Conservation (phyloP, 2,329 filamentous ascomycete species). For the Helminthosporium solani region DNA sequence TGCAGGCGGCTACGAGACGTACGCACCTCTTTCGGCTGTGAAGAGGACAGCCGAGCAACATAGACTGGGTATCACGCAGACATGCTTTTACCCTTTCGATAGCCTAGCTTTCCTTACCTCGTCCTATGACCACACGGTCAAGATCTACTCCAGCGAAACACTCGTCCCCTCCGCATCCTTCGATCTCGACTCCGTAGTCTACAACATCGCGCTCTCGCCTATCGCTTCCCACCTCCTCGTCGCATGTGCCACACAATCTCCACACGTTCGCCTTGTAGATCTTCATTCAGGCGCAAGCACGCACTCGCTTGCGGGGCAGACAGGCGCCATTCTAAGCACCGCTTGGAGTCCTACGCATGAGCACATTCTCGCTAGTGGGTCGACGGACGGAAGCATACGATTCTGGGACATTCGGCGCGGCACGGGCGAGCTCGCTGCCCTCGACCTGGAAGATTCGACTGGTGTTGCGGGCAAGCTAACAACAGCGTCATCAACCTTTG, state of each 20-base stretch:
- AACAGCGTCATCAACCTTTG: slow-evolving; percentile 35
- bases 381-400: slow-evolving; percentile 79
- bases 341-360: slow-evolving; percentile 82
- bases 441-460: slow-evolving; percentile 81
- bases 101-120: slow-evolving; percentile 72
- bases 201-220: slow-evolving; percentile 76
- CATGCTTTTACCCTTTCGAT: slow-evolving; percentile 79
- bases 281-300: slow-evolving; percentile 74
- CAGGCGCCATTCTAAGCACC: slow-evolving; percentile 58
- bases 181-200: slow-evolving; percentile 66
- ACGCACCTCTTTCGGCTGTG: slow-evolving; percentile 29
- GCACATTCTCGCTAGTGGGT: slow-evolving; percentile 77
- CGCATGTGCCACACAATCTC: slow-evolving; percentile 84
- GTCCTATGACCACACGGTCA: slow-evolving; percentile 75
- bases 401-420: slow-evolving; percentile 87
- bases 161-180: slow-evolving; percentile 65
- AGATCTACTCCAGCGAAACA: slow-evolving; percentile 69
- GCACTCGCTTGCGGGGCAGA: slow-evolving; percentile 53
- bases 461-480: slow-evolving; percentile 59
- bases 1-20: slow-evolving; percentile 18
- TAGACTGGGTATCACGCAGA: slow-evolving; percentile 71
- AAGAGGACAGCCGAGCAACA: slow-evolving; percentile 48
- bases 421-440: slow-evolving; percentile 69
- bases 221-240: slow-evolving; percentile 74
- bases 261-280: slow-evolving; percentile 80